Conservation (phyloP, 352 stramenopile genomes). For the Globisporangium echinulatum region DNA sequence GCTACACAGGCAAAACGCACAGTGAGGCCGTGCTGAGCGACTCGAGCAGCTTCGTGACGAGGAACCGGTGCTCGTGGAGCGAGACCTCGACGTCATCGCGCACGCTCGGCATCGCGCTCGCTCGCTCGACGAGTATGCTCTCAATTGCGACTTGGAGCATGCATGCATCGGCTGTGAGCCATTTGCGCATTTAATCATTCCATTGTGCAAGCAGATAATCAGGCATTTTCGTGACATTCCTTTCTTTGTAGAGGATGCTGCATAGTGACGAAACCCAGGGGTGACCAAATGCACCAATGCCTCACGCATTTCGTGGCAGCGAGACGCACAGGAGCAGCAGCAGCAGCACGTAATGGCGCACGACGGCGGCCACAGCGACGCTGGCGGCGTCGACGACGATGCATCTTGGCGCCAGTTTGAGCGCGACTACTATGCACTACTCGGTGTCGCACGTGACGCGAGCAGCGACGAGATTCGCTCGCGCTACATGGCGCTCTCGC, state of each 20-base stretch:
- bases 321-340: neutral
- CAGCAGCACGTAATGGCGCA: slow-evolving; percentile 1
- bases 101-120: slow-evolving; percentile 37
- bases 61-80: slow-evolving; percentile 78
- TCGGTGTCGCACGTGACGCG: slow-evolving; percentile 57
- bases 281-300: no score
- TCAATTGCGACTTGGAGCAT: neutral
- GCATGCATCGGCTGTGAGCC: no score
- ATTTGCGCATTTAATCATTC: no score
- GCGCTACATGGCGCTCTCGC: slow-evolving; percentile 63
- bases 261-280: no score
- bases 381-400: slow-evolving; percentile 14
- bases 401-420: slow-evolving; percentile 49
- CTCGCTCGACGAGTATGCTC: neutral
- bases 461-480: slow-evolving; percentile 56
- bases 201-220: no score
- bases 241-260: no score
- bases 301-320: slow-evolving; percentile 2
- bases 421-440: slow-evolving; percentile 80
- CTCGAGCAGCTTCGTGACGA: slow-evolving; percentile 81
- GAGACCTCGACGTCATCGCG: slow-evolving; percentile 64
- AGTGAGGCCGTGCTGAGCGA: slow-evolving; percentile 54
- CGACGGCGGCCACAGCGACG: neutral
- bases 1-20: slow-evolving; percentile 3
- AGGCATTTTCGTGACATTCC: no score